A percentile compares a stretch with the other conserved stretches of the same genome.
phyloP scores from a whole-genome alignment of 73 alveolate genomes.

The Blepharisma stoltei region DNA sequence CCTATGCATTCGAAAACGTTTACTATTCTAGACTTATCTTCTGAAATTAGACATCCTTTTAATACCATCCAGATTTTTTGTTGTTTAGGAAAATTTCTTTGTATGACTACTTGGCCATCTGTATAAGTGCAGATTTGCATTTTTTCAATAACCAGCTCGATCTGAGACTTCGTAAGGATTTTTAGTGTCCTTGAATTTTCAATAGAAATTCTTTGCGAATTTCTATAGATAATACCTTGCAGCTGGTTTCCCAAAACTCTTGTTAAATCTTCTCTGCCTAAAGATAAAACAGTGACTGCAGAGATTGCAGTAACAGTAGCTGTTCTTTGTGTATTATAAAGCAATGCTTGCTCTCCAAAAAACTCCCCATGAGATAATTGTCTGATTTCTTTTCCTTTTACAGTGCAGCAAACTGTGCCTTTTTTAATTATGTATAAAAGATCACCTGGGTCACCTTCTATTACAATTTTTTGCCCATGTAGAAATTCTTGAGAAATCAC shows the following conservation, averaged over 20 bases:
- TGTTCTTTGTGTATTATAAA: slow-evolving; percentile 18
- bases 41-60: slow-evolving; percentile 30
- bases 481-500: not conserved
- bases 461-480: slow-evolving; percentile 26
- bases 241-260: slow-evolving; percentile 29
- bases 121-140: slow-evolving; percentile 29
- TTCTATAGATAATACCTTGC: slow-evolving; percentile 19
- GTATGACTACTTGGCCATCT: slow-evolving; percentile 38
- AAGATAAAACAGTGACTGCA: not conserved
- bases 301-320: slow-evolving; percentile 25
- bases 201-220: slow-evolving; percentile 1
- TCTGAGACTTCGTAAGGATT: slow-evolving; percentile 32
- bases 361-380: not conserved
- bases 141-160: slow-evolving; percentile 32
- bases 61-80: slow-evolving; percentile 38
- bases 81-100: slow-evolving; percentile 29
- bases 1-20: slow-evolving; percentile 34
- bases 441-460: slow-evolving; percentile 24
- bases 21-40: slow-evolving; percentile 18
- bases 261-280: slow-evolving; percentile 7
- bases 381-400: slow-evolving; percentile 5
- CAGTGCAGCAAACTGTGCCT: slow-evolving; percentile 5
- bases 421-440: slow-evolving; percentile 19
- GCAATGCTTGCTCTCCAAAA: slow-evolving; percentile 28
- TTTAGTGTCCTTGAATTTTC: slow-evolving; percentile 2